A percentile compares a stretch with the other conserved stretches of the same genome.
Conservation (phyloP, 1,284 basidiomycete genomes). For the Trichosporon sp. region DNA sequence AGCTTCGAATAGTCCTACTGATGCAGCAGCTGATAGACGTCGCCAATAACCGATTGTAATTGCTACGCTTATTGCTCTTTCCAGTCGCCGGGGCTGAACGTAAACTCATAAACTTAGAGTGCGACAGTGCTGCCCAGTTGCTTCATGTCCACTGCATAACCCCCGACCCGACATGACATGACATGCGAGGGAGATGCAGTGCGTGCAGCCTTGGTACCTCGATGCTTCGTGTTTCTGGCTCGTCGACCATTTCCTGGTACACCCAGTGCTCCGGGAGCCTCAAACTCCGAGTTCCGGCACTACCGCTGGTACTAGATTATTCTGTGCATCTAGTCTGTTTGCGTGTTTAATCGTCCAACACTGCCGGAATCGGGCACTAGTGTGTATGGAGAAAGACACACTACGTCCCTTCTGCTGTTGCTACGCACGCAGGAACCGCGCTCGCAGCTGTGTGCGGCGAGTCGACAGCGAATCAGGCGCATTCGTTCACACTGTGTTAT, state of each 20-base stretch:
- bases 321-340: not conserved
- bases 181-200: not conserved
- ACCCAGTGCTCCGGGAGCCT: not conserved
- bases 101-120: no score
- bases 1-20: not conserved
- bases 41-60: not conserved
- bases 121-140: no score
- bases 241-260: not conserved
- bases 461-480: not conserved
- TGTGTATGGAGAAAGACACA: not conserved
- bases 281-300: not conserved
- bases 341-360: not conserved
- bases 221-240: not conserved
- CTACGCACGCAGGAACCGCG: not conserved
- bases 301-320: not conserved
- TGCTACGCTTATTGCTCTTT: not conserved
- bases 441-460: not conserved
- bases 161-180: not conserved
- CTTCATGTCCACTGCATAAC: no score
- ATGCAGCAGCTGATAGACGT: not conserved
- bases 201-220: not conserved
- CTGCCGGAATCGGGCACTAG: not conserved
- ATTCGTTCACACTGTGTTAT: not conserved
- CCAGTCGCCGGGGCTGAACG: not conserved
- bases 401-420: no score